Conservation (phyloP, 2,329 filamentous ascomycete species). For the Xylaria sp. region DNA sequence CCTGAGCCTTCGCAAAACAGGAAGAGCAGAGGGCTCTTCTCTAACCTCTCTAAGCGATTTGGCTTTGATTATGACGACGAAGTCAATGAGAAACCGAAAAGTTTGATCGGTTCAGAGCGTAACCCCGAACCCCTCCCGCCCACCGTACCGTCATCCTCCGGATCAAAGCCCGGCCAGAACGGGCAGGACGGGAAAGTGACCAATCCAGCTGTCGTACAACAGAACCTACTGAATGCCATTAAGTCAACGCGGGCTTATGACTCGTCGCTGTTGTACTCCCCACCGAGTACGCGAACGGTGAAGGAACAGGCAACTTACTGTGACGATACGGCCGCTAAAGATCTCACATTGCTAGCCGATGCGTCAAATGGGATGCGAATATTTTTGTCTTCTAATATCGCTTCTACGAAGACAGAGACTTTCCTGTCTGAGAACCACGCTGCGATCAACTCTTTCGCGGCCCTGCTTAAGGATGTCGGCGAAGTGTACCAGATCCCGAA, state of each 20-base stretch:
- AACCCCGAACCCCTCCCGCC: constrained; percentile 39
- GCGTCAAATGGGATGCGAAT: constrained; percentile 78
- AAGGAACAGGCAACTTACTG: constrained; percentile 89
- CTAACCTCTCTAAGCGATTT: constrained; percentile 72
- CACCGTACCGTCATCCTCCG: constrained; percentile 38
- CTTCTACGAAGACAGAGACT: constrained; percentile 54
- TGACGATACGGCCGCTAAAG: constrained; percentile 77
- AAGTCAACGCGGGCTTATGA: constrained; percentile 81
- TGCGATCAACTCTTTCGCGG: constrained; percentile 75
- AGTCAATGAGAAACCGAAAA: constrained; percentile 57
- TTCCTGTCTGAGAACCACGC: constrained; percentile 72
- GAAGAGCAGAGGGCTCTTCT: constrained; percentile 70
- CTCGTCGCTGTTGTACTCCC: constrained; percentile 76
- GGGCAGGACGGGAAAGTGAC: constrained; percentile 64
- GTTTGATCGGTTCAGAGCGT: constrained; percentile 53
- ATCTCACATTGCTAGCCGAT: constrained; percentile 76
- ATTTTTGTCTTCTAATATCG: constrained; percentile 70
- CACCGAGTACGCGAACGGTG: constrained; percentile 76
- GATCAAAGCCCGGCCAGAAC: constrained; percentile 38
- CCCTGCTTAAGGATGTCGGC: constrained; percentile 74
- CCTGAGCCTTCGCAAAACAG: constrained; percentile 54
- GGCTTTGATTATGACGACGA: constrained; percentile 68
- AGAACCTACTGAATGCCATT: constrained; percentile 81
- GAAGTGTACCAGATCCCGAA: constrained; percentile 77
- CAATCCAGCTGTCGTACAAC: constrained; percentile 69